A percentile compares a stretch with the other conserved stretches of the same genome.
phyloP scores from a whole-genome alignment of 768 basidiomycete genomes.

The Asterophora parasitica region DNA sequence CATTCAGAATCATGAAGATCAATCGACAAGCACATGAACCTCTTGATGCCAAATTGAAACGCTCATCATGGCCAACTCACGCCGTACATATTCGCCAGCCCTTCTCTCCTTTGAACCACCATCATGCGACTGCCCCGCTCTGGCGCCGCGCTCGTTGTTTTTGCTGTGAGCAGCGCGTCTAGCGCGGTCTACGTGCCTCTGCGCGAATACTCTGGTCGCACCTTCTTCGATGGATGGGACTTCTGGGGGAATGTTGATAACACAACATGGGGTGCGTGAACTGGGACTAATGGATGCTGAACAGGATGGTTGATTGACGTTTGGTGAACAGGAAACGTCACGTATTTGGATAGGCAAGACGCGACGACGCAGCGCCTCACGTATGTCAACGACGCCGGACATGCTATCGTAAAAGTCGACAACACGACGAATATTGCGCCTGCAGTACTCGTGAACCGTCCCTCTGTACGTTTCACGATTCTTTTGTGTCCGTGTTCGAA shows the following conservation, averaged over 20 bases:
- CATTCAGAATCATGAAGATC: too few relatives aligned
- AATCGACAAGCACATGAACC: too few relatives aligned
- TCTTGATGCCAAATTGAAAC: too few relatives aligned
- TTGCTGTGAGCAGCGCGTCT: conserved; percentile 2
- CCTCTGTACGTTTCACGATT: conserved; percentile 49
- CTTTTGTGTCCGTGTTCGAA: too few relatives aligned
- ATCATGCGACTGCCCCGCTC: conserved; percentile 1
- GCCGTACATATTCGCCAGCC: background rate
- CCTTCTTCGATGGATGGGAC: conserved; percentile 48
- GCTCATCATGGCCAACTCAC: background rate
- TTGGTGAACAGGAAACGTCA: conserved; percentile 34
- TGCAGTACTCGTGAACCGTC: conserved; percentile 41
- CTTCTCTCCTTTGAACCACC: background rate
- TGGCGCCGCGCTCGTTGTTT: background rate
- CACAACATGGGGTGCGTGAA: conserved; percentile 30
- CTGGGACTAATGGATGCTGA: background rate
- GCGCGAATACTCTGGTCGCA: conserved; percentile 37
- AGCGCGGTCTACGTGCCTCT: conserved; percentile 30
- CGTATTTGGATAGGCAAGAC: conserved; percentile 38
- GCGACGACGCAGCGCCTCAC: conserved; percentile 38
- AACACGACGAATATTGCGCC: conserved; percentile 49
- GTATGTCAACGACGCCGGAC: conserved; percentile 50
- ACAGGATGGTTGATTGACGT: background rate
- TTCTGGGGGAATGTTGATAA: conserved; percentile 46
- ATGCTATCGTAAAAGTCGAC: conserved; percentile 71